Evolutionary conservation across 1,284 basidiomycete genomes (phyloP).

Genomic region (Blastosporella zonata): DNA sequence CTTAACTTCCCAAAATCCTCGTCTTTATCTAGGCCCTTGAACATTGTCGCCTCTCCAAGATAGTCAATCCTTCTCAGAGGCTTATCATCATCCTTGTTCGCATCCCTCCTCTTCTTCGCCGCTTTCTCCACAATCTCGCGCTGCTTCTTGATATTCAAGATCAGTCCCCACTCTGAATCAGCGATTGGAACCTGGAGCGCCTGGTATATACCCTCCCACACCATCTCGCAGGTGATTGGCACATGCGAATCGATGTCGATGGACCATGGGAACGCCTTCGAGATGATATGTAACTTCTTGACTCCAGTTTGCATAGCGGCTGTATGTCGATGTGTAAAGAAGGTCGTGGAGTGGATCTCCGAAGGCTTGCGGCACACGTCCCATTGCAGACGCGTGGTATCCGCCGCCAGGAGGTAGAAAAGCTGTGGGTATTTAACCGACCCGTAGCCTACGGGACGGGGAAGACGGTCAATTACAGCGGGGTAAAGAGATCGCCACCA

Average conservation of each 20-base stretch:
- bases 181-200: conserved; percentile 48
- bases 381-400: conserved; percentile 47
- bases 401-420: conserved; percentile 48
- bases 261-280: conserved; percentile 57
- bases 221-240: conserved; percentile 45
- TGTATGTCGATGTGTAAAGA: conserved; percentile 33
- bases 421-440: conserved; percentile 24
- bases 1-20: conserved; percentile 50
- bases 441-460: conserved; percentile 12
- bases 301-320: conserved; percentile 34
- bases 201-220: conserved; percentile 50
- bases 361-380: conserved; percentile 43
- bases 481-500: background rate
- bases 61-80: conserved; percentile 54
- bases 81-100: conserved; percentile 25
- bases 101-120: conserved; percentile 35
- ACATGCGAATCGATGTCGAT: conserved; percentile 44
- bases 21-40: conserved; percentile 56
- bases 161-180: conserved; percentile 62
- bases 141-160: conserved; percentile 34
- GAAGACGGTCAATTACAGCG: background rate
- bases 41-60: conserved; percentile 50
- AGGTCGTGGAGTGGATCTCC: conserved; percentile 40
- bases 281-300: conserved; percentile 45
- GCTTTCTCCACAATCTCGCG: conserved; percentile 32